These are phyloP conservation scores for Arthroderma sp. DNA, from an alignment of 2,329 filamentous ascomycete species.

Conservation along the genomic window DNA sequence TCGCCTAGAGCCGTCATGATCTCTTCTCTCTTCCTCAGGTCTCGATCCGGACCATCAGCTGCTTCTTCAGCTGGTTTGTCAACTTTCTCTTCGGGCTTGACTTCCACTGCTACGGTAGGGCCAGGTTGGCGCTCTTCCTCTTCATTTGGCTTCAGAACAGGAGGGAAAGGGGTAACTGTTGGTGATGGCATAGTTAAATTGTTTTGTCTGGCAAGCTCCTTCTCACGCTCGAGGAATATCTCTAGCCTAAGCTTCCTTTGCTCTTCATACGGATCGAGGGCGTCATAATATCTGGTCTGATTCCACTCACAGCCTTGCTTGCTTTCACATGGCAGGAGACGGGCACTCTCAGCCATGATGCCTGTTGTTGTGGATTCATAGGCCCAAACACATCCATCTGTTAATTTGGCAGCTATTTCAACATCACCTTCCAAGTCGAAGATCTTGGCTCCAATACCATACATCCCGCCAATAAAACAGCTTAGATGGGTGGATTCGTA, in stretches of 20 bases:
- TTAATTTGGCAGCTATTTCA: slow-evolving; percentile 37
- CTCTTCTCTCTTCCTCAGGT: slow-evolving; percentile 3
- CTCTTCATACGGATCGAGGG: slow-evolving; percentile 8
- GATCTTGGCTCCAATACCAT: slow-evolving; percentile 39
- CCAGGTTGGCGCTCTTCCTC: not conserved
- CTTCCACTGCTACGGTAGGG: slow-evolving; percentile 22
- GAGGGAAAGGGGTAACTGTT: slow-evolving; percentile 5
- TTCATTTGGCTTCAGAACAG: not conserved
- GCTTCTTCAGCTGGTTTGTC: slow-evolving; percentile 7
- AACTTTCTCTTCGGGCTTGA: slow-evolving; percentile 23
- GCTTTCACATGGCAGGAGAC: slow-evolving; percentile 28
- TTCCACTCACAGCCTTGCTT: slow-evolving; percentile 11
- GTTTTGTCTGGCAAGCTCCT: slow-evolving; percentile 29
- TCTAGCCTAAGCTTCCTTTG: slow-evolving; percentile 5
- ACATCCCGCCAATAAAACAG: slow-evolving; percentile 46
- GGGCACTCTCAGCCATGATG: slow-evolving; percentile 42
- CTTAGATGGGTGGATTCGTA: slow-evolving; percentile 38
- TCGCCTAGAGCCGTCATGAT: not conserved
- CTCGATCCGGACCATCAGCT: not conserved
- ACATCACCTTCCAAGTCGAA: slow-evolving; percentile 38
- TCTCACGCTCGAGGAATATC: slow-evolving; percentile 7
- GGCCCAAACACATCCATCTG: slow-evolving; percentile 44
- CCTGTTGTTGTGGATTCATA: slow-evolving; percentile 37
- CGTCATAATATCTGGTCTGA: slow-evolving; percentile 9
- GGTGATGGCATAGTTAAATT: not conserved